Evolutionary conservation across 148 eudicot genomes (phyloP).

Genomic region (Rhododendron kiyosumense): DNA sequence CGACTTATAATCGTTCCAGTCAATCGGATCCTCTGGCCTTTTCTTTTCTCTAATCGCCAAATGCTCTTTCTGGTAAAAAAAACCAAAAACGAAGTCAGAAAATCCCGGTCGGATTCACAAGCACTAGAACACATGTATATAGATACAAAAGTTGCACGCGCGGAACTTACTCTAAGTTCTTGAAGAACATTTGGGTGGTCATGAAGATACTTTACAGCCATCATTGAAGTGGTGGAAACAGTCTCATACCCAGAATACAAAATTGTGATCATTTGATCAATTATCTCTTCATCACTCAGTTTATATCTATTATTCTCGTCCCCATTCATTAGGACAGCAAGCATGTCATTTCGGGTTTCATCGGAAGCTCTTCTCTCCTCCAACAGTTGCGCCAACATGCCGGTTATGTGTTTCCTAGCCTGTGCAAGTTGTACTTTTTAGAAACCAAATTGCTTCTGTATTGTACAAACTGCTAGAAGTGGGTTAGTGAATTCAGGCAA

Average conservation of each 20-base stretch:
- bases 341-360: conserved; percentile 54
- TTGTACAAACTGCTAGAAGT: neutral
- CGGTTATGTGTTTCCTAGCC: conserved; percentile 78
- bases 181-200: conserved; percentile 91
- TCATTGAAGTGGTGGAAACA: conserved; percentile 98
- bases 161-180: conserved; percentile 65
- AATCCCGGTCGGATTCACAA: neutral
- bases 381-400: conserved; percentile 50
- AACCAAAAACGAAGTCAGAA: neutral
- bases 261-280: conserved; percentile 90
- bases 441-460: neutral
- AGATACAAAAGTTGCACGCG: neutral
- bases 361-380: conserved; percentile 58
- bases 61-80: conserved; percentile 79
- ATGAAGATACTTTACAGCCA: conserved; percentile 98
- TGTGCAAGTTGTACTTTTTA: conserved; percentile 14
- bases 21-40: conserved; percentile 66
- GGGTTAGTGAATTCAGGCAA: neutral
- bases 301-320: conserved; percentile 52
- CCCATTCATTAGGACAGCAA: conserved; percentile 50
- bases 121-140: neutral
- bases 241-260: conserved; percentile 98
- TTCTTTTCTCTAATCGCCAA: conserved; percentile 74
- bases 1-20: conserved; percentile 79
- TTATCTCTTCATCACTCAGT: conserved; percentile 82